A percentile compares a stretch with the other conserved stretches of the same genome.
These are phyloP conservation scores for Penicillium brevicompactum DNA, from an alignment of 2,329 filamentous ascomycete species.

Conservation along the genomic window DNA sequence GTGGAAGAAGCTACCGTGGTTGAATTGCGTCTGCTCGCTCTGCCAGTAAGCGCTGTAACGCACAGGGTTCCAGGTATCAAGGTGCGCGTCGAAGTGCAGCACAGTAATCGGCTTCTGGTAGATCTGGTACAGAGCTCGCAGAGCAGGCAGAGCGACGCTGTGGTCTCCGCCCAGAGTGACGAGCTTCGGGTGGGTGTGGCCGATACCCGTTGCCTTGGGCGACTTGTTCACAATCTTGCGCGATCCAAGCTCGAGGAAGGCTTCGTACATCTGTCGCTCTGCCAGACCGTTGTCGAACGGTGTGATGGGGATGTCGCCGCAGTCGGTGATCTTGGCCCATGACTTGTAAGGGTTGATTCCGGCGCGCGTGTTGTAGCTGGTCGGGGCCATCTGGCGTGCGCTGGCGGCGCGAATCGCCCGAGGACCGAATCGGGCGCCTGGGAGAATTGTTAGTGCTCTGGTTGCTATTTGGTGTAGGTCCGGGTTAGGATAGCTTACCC, in stretches of 20 bases:
- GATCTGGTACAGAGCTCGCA: conserved; percentile 65
- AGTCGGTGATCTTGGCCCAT: conserved; percentile 81
- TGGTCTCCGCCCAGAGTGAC: conserved; percentile 75
- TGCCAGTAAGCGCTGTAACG: conserved; percentile 78
- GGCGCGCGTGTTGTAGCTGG: conserved; percentile 81
- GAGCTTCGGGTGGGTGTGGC: conserved; percentile 53
- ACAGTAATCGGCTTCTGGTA: conserved; percentile 67
- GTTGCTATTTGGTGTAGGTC: background rate
- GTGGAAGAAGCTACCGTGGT: conserved; percentile 91
- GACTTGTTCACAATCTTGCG: conserved; percentile 42
- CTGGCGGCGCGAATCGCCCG: conserved; percentile 84
- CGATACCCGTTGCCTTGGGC: conserved; percentile 35
- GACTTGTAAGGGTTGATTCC: conserved; percentile 79
- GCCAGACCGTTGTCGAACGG: conserved; percentile 86
- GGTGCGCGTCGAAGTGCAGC: conserved; percentile 75
- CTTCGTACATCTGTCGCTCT: conserved; percentile 79
- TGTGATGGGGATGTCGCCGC: conserved; percentile 84
- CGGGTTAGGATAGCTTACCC: conserved; percentile 46
- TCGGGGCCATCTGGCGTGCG: conserved; percentile 74
- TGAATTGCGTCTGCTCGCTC: conserved; percentile 72
- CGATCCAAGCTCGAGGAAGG: conserved; percentile 69
- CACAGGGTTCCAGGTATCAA: conserved; percentile 82
- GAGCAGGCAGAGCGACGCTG: conserved; percentile 68
- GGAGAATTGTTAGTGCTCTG: background rate
- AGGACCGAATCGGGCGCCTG: conserved; percentile 77